A percentile compares a stretch with the other conserved stretches of the same genome.
phyloP scores from a whole-genome alignment of 768 basidiomycete genomes.

The Termitomyces sp. region DNA sequence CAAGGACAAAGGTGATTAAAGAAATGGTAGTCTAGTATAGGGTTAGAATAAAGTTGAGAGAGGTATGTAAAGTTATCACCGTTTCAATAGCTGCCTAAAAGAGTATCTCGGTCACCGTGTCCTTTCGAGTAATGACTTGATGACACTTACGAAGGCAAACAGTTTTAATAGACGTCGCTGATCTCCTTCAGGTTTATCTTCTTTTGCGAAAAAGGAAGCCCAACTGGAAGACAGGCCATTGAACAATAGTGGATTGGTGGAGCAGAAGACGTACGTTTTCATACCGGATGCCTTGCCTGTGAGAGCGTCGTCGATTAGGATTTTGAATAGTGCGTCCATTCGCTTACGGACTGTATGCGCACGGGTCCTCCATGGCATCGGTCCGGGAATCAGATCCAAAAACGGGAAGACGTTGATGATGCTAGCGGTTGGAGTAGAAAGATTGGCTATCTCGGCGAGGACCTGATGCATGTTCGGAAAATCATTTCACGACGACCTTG shows the following conservation, averaged over 20 bases:
- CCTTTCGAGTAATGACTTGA: not conserved
- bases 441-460: not conserved
- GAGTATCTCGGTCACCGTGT: too few species aligned
- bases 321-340: not conserved
- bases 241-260: not conserved
- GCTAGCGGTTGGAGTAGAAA: not conserved
- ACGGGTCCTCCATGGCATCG: not conserved
- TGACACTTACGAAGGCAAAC: not conserved
- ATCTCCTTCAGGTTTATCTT: not conserved
- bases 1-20: not conserved
- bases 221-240: not conserved
- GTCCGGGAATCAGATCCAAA: not conserved
- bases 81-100: not conserved
- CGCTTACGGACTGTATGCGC: not conserved
- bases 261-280: not conserved
- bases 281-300: not conserved
- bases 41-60: not conserved
- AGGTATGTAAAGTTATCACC: not conserved
- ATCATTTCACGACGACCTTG: not conserved
- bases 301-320: not conserved
- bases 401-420: not conserved
- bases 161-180: not conserved
- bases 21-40: not conserved
- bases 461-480: not conserved
- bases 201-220: not conserved